These are phyloP conservation scores for Exidia glandulosa DNA, from an alignment of 768 basidiomycete species.

Conservation along the genomic window DNA sequence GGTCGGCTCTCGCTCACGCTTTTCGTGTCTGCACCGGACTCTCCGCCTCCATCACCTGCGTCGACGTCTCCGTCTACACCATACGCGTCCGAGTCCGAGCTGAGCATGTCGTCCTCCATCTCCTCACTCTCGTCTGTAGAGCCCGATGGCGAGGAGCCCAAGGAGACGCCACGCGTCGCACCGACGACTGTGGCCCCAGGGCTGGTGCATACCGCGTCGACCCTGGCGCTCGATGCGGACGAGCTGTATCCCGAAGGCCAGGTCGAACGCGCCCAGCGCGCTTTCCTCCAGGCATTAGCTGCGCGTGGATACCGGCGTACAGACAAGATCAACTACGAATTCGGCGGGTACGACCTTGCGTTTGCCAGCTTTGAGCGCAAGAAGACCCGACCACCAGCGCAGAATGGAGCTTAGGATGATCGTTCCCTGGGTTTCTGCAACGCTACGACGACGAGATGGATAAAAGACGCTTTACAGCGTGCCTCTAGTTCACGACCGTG, in stretches of 20 bases:
- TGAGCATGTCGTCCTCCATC: background rate
- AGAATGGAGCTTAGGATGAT: too few species aligned
- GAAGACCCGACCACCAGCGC: background rate
- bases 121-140: background rate
- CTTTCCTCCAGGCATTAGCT: slow-evolving; percentile 56
- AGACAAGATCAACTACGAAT: slow-evolving; percentile 98
- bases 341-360: slow-evolving; percentile 83
- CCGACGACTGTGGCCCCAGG: slow-evolving; percentile 30
- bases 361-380: slow-evolving; percentile 69
- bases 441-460: too few species aligned
- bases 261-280: slow-evolving; percentile 62
- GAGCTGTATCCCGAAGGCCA: slow-evolving; percentile 23
- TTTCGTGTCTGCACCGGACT: slow-evolving; percentile 47
- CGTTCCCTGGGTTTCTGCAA: too few species aligned
- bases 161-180: slow-evolving; percentile 26
- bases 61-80: slow-evolving; percentile 3
- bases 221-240: slow-evolving; percentile 9
- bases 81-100: background rate
- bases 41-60: slow-evolving; percentile 6
- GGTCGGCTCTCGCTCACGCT: slow-evolving; percentile 75
- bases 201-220: slow-evolving; percentile 21
- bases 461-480: too few species aligned
- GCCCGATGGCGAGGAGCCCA: slow-evolving; percentile 5
- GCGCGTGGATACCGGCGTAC: slow-evolving; percentile 58
- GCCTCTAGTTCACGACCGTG: too few species aligned